A percentile compares a stretch with the other conserved stretches of the same genome.
phyloP scores from a whole-genome alignment of 176 grass and related monocot genomes.

The Melocanna baccifera region DNA sequence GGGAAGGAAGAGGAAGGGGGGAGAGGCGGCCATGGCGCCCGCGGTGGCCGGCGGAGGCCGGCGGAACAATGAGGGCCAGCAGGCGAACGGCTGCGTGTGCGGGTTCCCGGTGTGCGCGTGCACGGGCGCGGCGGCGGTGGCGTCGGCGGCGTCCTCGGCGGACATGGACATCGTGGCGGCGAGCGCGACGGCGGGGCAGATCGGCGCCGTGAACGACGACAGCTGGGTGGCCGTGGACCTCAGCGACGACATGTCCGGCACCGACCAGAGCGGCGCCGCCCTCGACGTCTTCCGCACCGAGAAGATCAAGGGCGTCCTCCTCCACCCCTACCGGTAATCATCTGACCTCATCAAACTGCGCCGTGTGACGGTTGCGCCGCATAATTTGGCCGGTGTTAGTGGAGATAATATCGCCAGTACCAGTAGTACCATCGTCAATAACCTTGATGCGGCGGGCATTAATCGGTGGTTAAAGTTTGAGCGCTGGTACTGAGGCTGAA shows the following conservation, averaged over 20 bases:
- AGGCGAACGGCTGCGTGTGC: slow-evolving; percentile 32
- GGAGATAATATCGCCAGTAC: no score
- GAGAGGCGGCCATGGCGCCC: slow-evolving; percentile 38
- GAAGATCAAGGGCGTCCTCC: slow-evolving; percentile 56
- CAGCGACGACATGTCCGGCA: slow-evolving; percentile 24
- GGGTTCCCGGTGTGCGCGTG: slow-evolving; percentile 59
- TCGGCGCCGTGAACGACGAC: slow-evolving; percentile 45
- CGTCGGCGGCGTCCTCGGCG: slow-evolving; percentile 40
- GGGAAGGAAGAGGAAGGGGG: neutral
- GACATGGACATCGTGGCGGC: slow-evolving; percentile 50
- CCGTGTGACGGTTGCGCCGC: neutral
- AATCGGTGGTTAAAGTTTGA: neutral
- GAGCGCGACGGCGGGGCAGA: slow-evolving; percentile 31
- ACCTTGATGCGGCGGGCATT: neutral
- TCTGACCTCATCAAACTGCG: neutral
- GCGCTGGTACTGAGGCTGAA: no score
- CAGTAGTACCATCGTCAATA: neutral
- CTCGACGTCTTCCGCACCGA: slow-evolving; percentile 55
- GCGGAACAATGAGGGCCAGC: slow-evolving; percentile 10
- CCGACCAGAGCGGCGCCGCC: slow-evolving; percentile 29
- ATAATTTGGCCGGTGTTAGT: neutral
- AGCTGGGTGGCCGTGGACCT: slow-evolving; percentile 56
- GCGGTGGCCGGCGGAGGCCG: slow-evolving; percentile 38
- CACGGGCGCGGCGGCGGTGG: slow-evolving; percentile 47
- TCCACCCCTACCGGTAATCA: slow-evolving; percentile 51